Conservation (phyloP, 306 rosid species). For the Corylus heterophylla region DNA sequence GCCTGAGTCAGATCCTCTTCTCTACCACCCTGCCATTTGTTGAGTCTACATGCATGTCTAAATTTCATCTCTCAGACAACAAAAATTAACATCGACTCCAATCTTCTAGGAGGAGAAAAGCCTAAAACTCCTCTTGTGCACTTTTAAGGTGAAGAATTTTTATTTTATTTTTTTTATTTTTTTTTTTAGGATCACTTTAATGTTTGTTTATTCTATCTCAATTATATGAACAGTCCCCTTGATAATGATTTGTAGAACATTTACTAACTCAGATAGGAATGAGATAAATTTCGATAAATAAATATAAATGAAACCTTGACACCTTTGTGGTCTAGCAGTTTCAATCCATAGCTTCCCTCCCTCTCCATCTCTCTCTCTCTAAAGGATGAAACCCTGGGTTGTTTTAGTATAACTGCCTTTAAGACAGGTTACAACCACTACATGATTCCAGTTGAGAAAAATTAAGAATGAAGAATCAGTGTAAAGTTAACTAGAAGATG, state of each 20-base stretch:
- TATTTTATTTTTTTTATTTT: not conserved
- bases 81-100: not conserved
- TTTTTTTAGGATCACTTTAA: not conserved
- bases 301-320: not conserved
- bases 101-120: not conserved
- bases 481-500: not conserved
- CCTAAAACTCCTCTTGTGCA: not conserved
- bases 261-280: not conserved
- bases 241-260: not conserved
- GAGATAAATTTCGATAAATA: too few species aligned
- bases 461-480: constrained; percentile 9
- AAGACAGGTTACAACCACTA: constrained; percentile 5
- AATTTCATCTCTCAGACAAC: not conserved
- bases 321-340: not conserved
- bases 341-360: not conserved
- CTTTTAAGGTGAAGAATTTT: not conserved
- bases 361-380: not conserved
- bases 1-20: constrained; percentile 1
- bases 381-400: not conserved
- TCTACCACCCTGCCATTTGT: not conserved
- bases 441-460: constrained; percentile 1
- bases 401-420: not conserved
- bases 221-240: too few species aligned
- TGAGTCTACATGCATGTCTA: not conserved
- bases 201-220: too few species aligned